Percentiles rank a stretch among this genome's conserved stretches.
Evolutionary conservation across 2,329 filamentous ascomycete species (phyloP).

Genomic region (Cyphellophora attinorum): DNA sequence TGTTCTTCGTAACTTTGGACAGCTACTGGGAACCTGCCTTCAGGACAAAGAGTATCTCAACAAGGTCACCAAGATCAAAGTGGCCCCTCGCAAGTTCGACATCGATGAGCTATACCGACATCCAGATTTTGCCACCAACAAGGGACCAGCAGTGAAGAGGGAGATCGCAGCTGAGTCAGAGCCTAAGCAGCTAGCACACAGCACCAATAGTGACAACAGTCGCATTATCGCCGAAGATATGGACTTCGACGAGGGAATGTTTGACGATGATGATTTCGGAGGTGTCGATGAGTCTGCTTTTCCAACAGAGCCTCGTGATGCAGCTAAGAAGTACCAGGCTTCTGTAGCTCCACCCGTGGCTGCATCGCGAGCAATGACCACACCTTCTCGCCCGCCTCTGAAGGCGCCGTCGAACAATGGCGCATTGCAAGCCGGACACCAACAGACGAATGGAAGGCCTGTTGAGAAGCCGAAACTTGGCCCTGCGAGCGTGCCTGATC

Average conservation of each 20-base stretch:
- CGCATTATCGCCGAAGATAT: slow-evolving; percentile 18
- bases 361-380: slow-evolving; percentile 3
- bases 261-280: slow-evolving; percentile 57
- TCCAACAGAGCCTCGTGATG: slow-evolving; percentile 23
- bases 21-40: slow-evolving; percentile 94
- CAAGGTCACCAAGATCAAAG: slow-evolving; percentile 85
- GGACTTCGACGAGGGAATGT: slow-evolving; percentile 67
- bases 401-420: background rate
- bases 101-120: slow-evolving; percentile 74
- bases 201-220: background rate
- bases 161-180: too few relatives aligned
- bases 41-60: slow-evolving; percentile 92
- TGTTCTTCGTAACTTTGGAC: slow-evolving; percentile 83
- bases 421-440: too few relatives aligned
- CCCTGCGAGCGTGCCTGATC: too few relatives aligned
- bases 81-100: slow-evolving; percentile 66
- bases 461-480: too few relatives aligned
- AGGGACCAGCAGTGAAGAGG: slow-evolving; percentile 34
- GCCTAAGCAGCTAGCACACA: too few relatives aligned
- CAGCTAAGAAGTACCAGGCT: background rate
- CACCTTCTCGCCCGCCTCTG: slow-evolving; percentile 15
- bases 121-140: slow-evolving; percentile 55
- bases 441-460: too few relatives aligned
- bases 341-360: background rate
- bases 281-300: slow-evolving; percentile 70